Evolutionary conservation across 1,139 yeast genomes (phyloP).

Genomic region (Magnusiomyces suaveolens): DNA sequence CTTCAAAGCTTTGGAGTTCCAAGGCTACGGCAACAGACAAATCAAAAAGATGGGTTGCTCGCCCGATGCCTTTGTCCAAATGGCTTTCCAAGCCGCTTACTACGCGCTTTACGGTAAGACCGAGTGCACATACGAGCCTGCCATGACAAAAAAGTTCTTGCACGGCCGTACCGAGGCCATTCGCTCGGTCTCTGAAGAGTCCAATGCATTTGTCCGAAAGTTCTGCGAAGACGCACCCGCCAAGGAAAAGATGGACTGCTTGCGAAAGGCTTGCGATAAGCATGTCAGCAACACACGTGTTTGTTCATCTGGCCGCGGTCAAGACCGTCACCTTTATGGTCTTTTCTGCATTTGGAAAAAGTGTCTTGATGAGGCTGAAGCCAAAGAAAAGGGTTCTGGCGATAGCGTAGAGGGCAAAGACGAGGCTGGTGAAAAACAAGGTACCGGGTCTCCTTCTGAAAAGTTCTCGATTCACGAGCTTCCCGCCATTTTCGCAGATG

Average conservation of each 20-base stretch:
- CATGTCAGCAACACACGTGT: constrained; percentile 62
- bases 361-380: constrained; percentile 41
- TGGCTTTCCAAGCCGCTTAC: constrained; percentile 90
- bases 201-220: constrained; percentile 73
- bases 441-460: too few species aligned
- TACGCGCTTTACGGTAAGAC: constrained; percentile 87
- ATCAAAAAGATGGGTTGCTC: constrained; percentile 81
- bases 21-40: constrained; percentile 61
- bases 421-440: constrained; percentile 5
- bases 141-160: constrained; percentile 79
- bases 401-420: constrained; percentile 7
- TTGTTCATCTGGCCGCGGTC: constrained; percentile 72
- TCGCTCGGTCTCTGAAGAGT: constrained; percentile 71
- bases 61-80: constrained; percentile 91
- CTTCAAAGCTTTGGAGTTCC: constrained; percentile 70
- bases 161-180: constrained; percentile 93
- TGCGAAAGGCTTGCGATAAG: constrained; percentile 58
- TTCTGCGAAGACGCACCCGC: constrained; percentile 67
- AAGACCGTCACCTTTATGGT: constrained; percentile 84
- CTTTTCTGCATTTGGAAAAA: constrained; percentile 83
- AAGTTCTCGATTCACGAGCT: constrained; percentile 24
- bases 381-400: constrained; percentile 24
- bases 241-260: constrained; percentile 48
- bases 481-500: constrained; percentile 65
- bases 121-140: constrained; percentile 92